Evolutionary conservation across 345 rosid species (phyloP), one percentile per base, ranked within the genome.

Genomic region (Ailanthus altissimus): DNA sequence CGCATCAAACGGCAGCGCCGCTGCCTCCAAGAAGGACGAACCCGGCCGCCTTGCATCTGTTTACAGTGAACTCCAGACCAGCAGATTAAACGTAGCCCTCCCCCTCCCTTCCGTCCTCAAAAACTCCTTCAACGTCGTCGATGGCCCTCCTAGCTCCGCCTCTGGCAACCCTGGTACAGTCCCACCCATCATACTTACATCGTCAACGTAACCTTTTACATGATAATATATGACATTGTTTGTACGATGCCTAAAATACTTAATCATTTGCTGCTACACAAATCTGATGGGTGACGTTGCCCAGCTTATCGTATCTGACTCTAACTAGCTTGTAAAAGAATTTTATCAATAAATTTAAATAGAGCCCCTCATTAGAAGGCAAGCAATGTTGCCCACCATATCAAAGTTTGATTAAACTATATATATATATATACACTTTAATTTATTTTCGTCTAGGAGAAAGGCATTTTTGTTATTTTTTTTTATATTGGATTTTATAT

Each of bases 101-200:
- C 84, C 87, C 62, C 84, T 84, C 42, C 87, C 89, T 70, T 81
- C 84, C 18, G 85, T 84, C 76, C 85, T 86, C 53, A 68, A 45
- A 45, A 73, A 21, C 51, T 81, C 85, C n/a, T 84, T 86, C 81
- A 62, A 64, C 26, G 47, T 83, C 73, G 78, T 81, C 81, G 83
- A 86, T 51, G 86, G 86, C 8, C 73, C 85, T 23, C 77, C 83
- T 8, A 86, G 86, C 74, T 81, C 86, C 42, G 82, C 86, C 10
- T 85, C 86, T 7, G 86, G 85, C 20, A 80, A 81, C 68, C 84
- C 89, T 1, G 86, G 89, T 86, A 64, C 67, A 20, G 9, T 56
- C 15, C 20, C 70, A 0, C 14, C 6, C 36, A 63, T 7, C 23
- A 20, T 38, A 8, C 68, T 64, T 18, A 20, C 40, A 28, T 5